phyloP scores from a whole-genome alignment of 306 rosid species.

The Notholithocarpus densiflorus region DNA sequence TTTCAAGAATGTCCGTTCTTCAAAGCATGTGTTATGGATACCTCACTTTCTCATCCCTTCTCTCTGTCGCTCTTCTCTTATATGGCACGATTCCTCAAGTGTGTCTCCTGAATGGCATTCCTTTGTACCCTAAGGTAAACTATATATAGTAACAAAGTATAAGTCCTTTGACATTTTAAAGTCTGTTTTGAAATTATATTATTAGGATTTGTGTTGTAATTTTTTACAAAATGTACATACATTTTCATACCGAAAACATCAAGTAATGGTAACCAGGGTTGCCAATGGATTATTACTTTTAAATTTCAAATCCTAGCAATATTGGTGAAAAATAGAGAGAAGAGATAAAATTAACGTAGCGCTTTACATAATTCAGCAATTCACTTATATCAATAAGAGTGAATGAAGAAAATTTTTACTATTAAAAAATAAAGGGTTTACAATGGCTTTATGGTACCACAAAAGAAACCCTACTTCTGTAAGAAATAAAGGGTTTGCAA shows the following conservation, averaged over 20 bases:
- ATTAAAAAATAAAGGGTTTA: no score
- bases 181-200: neutral
- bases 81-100: conserved; percentile 43
- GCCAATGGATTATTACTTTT: neutral
- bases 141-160: neutral
- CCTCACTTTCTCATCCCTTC: conserved; percentile 10
- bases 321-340: no score
- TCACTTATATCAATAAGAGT: no score
- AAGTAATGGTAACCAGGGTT: no score
- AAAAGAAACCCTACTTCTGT: neutral
- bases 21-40: neutral
- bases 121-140: conserved; percentile 34
- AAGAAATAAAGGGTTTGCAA: no score
- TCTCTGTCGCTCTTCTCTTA: conserved; percentile 22
- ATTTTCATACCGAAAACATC: no score
- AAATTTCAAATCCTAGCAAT: no score
- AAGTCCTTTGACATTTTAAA: neutral
- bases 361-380: no score
- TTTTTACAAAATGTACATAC: neutral
- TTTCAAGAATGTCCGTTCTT: conserved; percentile 26
- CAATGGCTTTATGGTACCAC: no score
- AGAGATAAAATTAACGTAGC: no score
- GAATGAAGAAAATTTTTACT: no score
- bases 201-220: neutral
- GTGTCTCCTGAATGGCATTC: conserved; percentile 38